These are phyloP conservation scores for Porogramme epimiltina DNA, from an alignment of 1,284 basidiomycete genomes.

Conservation along the genomic window DNA sequence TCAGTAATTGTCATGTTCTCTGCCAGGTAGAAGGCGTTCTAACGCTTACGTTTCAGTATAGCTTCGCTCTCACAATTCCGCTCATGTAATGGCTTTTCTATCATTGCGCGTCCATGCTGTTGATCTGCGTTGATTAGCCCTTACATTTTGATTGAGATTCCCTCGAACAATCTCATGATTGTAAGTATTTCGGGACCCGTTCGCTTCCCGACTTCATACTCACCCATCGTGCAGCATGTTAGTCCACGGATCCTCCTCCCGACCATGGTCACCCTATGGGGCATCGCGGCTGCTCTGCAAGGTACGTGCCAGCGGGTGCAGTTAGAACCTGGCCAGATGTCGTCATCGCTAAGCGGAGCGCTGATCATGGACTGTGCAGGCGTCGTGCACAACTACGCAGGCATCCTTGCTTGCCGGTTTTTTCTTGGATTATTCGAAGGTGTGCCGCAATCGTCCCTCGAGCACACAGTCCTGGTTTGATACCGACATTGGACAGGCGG, in stretches of 20 bases:
- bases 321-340: too few species aligned
- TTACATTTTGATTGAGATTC: slow-evolving; percentile 61
- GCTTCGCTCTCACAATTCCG: slow-evolving; percentile 53
- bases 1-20: background rate
- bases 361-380: slow-evolving; percentile 56
- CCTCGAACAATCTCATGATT: slow-evolving; percentile 59
- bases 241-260: slow-evolving; percentile 46
- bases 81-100: slow-evolving; percentile 42
- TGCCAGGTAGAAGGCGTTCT: too few species aligned
- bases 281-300: background rate
- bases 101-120: background rate
- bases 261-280: background rate
- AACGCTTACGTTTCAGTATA: slow-evolving; percentile 35
- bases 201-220: too few species aligned
- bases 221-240: slow-evolving; percentile 39
- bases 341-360: background rate
- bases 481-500: slow-evolving; percentile 39
- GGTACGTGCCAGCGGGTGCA: background rate
- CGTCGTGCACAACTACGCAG: slow-evolving; percentile 50
- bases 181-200: slow-evolving; percentile 27
- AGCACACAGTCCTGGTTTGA: background rate
- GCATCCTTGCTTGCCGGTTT: slow-evolving; percentile 59
- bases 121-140: slow-evolving; percentile 30
- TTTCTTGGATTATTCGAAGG: slow-evolving; percentile 68
- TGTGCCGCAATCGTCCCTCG: slow-evolving; percentile 18